Evolutionary conservation across 2,329 filamentous ascomycete species (phyloP), one percentile per base, ranked within the genome.

Genomic region (Alternaria triticina): DNA sequence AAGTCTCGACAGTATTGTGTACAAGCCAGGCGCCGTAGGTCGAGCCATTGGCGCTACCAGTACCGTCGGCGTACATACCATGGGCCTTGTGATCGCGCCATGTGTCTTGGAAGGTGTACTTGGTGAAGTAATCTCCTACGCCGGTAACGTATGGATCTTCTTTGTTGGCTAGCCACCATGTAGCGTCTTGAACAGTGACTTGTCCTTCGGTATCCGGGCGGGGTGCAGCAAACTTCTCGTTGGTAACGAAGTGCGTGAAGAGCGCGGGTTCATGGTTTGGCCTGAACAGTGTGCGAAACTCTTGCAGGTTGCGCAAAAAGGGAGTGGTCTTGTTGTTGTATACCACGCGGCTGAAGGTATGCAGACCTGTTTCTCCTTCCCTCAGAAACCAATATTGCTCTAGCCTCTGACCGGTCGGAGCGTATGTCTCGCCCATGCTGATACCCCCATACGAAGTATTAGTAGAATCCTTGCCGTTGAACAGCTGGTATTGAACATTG

Each of bases 371-470:
- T 73, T 90, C 88, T 1, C 85, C 85, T 47, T 89, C 87, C 11
- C 86, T 81, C 3, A 90, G 77, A 68, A 90, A 90, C 86, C 87
- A 90, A 74, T 89, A 90, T 70, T 90, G 88, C 69, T 90, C 84
- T 15, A 90, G 79, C 6, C 85, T 70, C 70, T 90, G 87, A 3
- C 87, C 87, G 0, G 87, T 89, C 0, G 82, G 79, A 0, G 83
- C 80, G 70, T 88, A 89, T 0, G 83, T 85, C 62, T 90, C 87
- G 50, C 84, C 86, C 83, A 90, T 86, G 45, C 86, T 81, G 30
- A 89, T 84, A 2, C 88, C 87, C 4, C 83, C 87, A 71, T 89
- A 90, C 6, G 82, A 72, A 0, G 82, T 85, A 1, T 84, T 83
- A 0, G 80, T 81, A 1, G 80, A 80, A 74, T 89, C 86, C 9